Evolutionary conservation across 495 filamentous ascomycete genomes (phyloP), one percentile per base, ranked within the genome.

Genomic region (Margaritispora aquatica): DNA sequence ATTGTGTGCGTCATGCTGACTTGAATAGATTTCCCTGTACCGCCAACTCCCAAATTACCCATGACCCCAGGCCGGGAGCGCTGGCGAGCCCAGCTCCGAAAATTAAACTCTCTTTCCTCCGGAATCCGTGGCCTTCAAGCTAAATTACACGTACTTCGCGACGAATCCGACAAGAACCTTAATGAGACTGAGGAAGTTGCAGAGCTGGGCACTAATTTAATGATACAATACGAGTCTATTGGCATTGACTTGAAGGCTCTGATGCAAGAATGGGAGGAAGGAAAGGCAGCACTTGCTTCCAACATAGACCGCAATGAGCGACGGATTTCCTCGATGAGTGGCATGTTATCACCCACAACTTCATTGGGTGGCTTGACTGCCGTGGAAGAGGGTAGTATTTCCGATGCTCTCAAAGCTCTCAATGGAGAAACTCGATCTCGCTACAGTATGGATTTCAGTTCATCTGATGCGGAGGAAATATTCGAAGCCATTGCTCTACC

Each of bases 171-270:
- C 63, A 82, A 81, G 61, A 82, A 83, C 52, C 74, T 96, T 20
- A 86, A 91, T 64, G 84, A 85, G 62, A 79, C 88, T 7, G 84
- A 86, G 47, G 87, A 94, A 62, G 73, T 88, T 2, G 80, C 81
- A 20, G 84, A 92, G 57, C 79, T 95, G 31, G 89, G 88, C 10
- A 75, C 83, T 2, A 84, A 80, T 55, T 81, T 97, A 24, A 85
- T 95, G 73, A 72, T 85, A 26, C 94, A 97, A 67, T 97, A 97
- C 69, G 94, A 98, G 24, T 92, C 91, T 19, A 93, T 98, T 61
- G 94, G 94, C 7, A 77, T 83, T 47, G 94, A 98, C 69, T 81
- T 98, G 31, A 84, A 84, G 67, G 81, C 80, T 44, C 77, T 98
- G 47, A 84, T 93, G 62, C 85, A 92, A 59, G 92, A 95, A 62